Conservation (phyloP, 2,329 filamentous ascomycete species). For the Ascochyta clinopodiicola region DNA sequence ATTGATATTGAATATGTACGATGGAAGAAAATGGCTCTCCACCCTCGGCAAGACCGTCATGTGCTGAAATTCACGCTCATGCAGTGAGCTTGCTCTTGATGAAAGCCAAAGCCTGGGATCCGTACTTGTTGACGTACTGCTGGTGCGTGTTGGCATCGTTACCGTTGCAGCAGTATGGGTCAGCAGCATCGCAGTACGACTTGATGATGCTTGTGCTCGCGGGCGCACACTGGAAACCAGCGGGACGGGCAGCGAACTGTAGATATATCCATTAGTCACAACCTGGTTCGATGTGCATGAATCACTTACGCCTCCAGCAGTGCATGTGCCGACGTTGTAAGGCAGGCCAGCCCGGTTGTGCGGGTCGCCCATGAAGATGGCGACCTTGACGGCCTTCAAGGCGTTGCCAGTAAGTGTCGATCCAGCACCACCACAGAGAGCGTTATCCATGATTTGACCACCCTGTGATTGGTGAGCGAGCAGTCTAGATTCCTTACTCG, state of each 20-base stretch:
- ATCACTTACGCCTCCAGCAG: slow-evolving; percentile 62
- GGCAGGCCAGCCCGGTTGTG: slow-evolving; percentile 62
- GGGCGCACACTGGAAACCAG: slow-evolving; percentile 62
- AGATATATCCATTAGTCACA: not conserved
- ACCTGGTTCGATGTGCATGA: not conserved
- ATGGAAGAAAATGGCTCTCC: not conserved
- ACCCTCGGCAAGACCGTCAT: not conserved
- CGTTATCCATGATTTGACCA: slow-evolving; percentile 68
- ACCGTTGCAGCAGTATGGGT: slow-evolving; percentile 72
- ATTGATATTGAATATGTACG: slow-evolving; percentile 13
- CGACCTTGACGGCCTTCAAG: slow-evolving; percentile 65
- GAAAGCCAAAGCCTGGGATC: slow-evolving; percentile 64
- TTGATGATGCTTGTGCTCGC: slow-evolving; percentile 63
- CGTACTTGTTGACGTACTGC: slow-evolving; percentile 68
- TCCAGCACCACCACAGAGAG: slow-evolving; percentile 63
- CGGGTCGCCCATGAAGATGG: slow-evolving; percentile 71
- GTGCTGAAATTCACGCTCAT: slow-evolving; percentile 17
- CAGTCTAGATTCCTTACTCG: not conserved
- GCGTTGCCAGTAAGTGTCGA: slow-evolving; percentile 57
- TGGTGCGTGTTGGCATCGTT: slow-evolving; percentile 66
- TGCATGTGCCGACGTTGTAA: slow-evolving; percentile 68
- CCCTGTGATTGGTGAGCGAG: slow-evolving; percentile 52
- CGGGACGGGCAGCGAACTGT: slow-evolving; percentile 66
- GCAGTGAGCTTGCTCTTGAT: slow-evolving; percentile 61
- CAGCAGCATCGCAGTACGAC: slow-evolving; percentile 69